Evolutionary conservation across 352 stramenopile genomes (phyloP), one percentile per base, ranked within the genome.

Genomic region (Lagenidium sp.): DNA sequence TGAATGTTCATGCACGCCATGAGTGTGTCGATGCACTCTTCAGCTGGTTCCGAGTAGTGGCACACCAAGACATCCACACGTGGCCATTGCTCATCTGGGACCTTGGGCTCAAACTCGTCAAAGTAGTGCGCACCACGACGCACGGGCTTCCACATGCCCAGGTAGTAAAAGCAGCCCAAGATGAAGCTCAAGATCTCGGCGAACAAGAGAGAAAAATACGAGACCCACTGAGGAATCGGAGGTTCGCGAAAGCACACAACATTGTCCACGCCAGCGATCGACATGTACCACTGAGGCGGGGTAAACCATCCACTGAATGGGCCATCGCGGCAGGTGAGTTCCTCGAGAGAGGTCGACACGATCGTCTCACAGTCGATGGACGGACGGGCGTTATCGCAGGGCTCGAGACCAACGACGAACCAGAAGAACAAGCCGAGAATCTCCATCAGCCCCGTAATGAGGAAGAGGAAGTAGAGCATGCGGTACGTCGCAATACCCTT

Each of bases 401-500:
- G 81, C 47, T 88, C 62, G 11, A 82, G 38, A 1, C 80, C 80
- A 25, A 93, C 68, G 26, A 90, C 77, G 47, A 93, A 93, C 80
- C 80, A 93, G 55, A 93, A 93, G 32, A 93, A 24, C 5, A 90
- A 44, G 4, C 70, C 80, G 36, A 85, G 66, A 15, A 93, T 55
- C 64, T 93, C 81, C 11, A 76, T 44, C 7, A 90, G 18, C 28
- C 77, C 78, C 6, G 77, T 53, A 35, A 93, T 47, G 19, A 93
- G 41, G 55, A 90, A 93, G 11, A 93, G 57, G 51, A 85, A 80
- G 63, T 93, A 93, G 6, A 93, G 60, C 13, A 77, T 36, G 46
- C 77, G 80, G 57, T 93, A 93, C 25, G 73, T 85, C 4, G 63
- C 55, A 45, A 85, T 88, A 45, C 80, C 80, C 65, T 93, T 93